Percentiles rank a stretch among this genome's conserved stretches.
These are phyloP conservation scores for Dionaea muscipula DNA, from an alignment of 179 eudicot genomes.

Conservation along the genomic window DNA sequence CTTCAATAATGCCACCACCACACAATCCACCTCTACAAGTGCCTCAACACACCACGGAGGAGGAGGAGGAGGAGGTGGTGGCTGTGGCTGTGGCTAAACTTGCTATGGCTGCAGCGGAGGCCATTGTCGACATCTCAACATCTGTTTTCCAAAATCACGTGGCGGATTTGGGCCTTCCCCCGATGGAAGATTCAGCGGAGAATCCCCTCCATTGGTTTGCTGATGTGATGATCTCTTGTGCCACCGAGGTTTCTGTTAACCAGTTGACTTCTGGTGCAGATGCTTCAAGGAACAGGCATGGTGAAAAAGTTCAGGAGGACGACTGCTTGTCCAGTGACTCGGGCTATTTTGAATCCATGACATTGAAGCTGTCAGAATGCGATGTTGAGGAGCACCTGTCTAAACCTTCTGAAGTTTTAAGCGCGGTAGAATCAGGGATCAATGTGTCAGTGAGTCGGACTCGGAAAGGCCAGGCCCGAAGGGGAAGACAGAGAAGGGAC, in stretches of 20 bases:
- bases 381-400: constrained; percentile 64
- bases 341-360: constrained; percentile 65
- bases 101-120: constrained; percentile 49
- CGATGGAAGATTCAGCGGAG: constrained; percentile 23
- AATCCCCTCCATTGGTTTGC: constrained; percentile 55
- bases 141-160: constrained; percentile 9
- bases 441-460: constrained; percentile 19
- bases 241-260: constrained; percentile 14
- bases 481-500: constrained; percentile 72
- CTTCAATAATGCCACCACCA: not conserved
- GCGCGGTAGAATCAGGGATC: constrained; percentile 25
- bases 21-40: constrained; percentile 6
- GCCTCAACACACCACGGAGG: constrained; percentile 12
- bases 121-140: constrained; percentile 51
- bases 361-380: constrained; percentile 45
- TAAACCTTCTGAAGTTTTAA: constrained; percentile 34
- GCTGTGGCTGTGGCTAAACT: constrained; percentile 18
- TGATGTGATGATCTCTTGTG: constrained; percentile 36
- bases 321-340: constrained; percentile 16
- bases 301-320: not conserved
- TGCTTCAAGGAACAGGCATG: constrained; percentile 7
- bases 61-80: too few species aligned
- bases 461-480: constrained; percentile 50
- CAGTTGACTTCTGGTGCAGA: constrained; percentile 11
- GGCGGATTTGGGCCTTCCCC: constrained; percentile 6